Base-by-base conservation (phyloP, 139 green algal species). In the Raphidocelis subcapitata region DNA sequence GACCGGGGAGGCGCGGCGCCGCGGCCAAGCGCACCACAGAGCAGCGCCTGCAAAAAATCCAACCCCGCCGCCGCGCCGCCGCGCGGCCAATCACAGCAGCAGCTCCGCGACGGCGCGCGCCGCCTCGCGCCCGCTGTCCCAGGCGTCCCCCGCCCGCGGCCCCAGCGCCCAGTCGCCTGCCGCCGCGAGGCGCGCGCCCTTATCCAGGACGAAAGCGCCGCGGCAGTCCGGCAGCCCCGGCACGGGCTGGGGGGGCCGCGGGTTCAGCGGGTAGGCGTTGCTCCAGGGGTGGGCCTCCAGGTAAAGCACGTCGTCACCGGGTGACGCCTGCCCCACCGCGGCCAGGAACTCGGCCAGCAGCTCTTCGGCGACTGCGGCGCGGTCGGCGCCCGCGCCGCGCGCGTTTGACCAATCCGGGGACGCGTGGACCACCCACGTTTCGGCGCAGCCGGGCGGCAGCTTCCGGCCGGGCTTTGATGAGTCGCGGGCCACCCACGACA, bases 221-320 rank as follows among this genome's bases (percentile, higher is more conserved):
- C 3, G 16, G 57, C 12, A 3, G 59, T n/a, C 52, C 52, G 5
- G 21, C 52, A 28, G 52, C 14, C 21, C 52, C 3, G n/a, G 29
- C 15, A 23, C 28, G 15, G 62, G 37, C 21, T 61, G 41, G 4
- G 69, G 56, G 16, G 36, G 37, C 18, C 69, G 69, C 57, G 69
- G 69, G 56, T 75, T 75, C 35, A 75, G 69, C 69, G 69, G 69
- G 69, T 75, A 75, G 16, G 69, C 69, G 56, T 75, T 67, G 44
- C 57, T 67, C 69, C 69, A 75, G 5, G 56, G 28, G 69, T 62
- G 41, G 37, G 69, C 69, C 36, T 75, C 69, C 57, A 52, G 10
- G 56, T 75, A 57, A 3, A 75, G 2, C 41, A 75, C 69, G 29
- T 75, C 69, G 5, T 5, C 24, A 1, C 10, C 31, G 15, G 65